A percentile compares a stretch with the other conserved stretches of the same genome.
phyloP scores from a whole-genome alignment of 768 basidiomycete species.

The Agrocybe pediades region DNA sequence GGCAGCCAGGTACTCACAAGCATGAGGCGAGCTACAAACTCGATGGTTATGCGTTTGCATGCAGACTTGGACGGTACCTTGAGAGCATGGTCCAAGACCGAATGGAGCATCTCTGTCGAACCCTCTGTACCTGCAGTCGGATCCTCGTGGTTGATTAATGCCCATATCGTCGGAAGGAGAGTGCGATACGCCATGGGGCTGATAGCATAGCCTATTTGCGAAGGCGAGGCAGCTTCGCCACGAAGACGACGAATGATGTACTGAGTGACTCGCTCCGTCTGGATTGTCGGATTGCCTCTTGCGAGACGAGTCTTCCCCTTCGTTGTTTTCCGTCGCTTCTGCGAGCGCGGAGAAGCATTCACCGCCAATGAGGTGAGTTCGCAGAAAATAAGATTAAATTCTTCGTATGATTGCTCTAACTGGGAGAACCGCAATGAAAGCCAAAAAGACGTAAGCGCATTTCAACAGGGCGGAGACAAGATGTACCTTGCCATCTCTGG shows the following conservation, averaged over 20 bases:
- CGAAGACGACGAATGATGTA: constrained; percentile 63
- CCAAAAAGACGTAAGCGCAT: constrained; percentile 1
- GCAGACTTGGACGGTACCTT: constrained; percentile 59
- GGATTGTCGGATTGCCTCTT: constrained; percentile 27
- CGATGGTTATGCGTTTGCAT: constrained; percentile 67
- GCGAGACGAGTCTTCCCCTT: constrained; percentile 15
- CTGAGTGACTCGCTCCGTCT: constrained; percentile 53
- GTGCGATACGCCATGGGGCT: constrained; percentile 59
- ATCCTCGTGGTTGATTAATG: constrained; percentile 54
- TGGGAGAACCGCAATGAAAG: constrained; percentile 26
- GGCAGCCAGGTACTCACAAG: constrained; percentile 49
- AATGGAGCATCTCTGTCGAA: constrained; percentile 43
- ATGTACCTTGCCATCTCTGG: constrained; percentile 63
- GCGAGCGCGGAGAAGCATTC: constrained; percentile 34
- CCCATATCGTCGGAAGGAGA: constrained; percentile 80
- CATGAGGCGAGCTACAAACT: constrained; percentile 72
- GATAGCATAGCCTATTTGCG: constrained; percentile 53
- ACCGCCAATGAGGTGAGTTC: constrained; percentile 70
- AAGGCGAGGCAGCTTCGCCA: constrained; percentile 44
- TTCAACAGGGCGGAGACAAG: background rate
- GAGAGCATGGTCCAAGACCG: constrained; percentile 67
- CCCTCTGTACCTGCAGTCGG: constrained; percentile 12
- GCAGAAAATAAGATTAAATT: constrained; percentile 77
- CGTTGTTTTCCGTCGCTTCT: constrained; percentile 8
- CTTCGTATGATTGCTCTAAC: constrained; percentile 68